These are phyloP conservation scores for Phyllosticta paracitricarpa DNA, from an alignment of 2,329 filamentous ascomycete species.

Conservation along the genomic window DNA sequence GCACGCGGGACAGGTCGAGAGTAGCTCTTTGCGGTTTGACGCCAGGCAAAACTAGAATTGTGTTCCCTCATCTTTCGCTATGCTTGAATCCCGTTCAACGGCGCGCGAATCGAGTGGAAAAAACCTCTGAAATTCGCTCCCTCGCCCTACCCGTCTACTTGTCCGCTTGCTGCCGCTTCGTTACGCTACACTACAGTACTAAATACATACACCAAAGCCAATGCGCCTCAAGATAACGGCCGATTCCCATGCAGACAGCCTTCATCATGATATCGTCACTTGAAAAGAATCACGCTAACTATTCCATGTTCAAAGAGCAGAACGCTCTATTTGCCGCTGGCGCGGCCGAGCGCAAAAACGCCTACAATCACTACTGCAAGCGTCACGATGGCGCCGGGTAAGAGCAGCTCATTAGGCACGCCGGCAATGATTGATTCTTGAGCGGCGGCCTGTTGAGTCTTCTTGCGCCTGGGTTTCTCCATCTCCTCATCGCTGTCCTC, in stretches of 20 bases:
- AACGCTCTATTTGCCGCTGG: slow-evolving; percentile 32
- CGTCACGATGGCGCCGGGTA: slow-evolving; percentile 92
- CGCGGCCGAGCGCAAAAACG: slow-evolving; percentile 78
- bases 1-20: not conserved
- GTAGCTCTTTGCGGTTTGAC: no score
- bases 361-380: slow-evolving; percentile 87
- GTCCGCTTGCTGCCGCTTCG: not conserved
- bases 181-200: not conserved
- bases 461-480: slow-evolving; percentile 29
- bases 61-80: not conserved
- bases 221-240: not conserved
- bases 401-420: slow-evolving; percentile 84
- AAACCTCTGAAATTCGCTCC: not conserved
- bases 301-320: not conserved
- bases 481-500: slow-evolving; percentile 50
- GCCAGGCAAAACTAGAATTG: no score
- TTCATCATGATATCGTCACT: not conserved
- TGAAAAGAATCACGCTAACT: not conserved
- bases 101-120: not conserved
- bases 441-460: slow-evolving; percentile 36
- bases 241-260: not conserved
- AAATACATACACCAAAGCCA: not conserved
- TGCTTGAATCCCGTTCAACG: not conserved
- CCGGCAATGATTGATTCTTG: slow-evolving; percentile 73
- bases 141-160: not conserved